A percentile compares a stretch with the other conserved stretches of the same genome.
Conservation (phyloP, 2,329 filamentous ascomycete genomes). For the Verticillium dahliae region DNA sequence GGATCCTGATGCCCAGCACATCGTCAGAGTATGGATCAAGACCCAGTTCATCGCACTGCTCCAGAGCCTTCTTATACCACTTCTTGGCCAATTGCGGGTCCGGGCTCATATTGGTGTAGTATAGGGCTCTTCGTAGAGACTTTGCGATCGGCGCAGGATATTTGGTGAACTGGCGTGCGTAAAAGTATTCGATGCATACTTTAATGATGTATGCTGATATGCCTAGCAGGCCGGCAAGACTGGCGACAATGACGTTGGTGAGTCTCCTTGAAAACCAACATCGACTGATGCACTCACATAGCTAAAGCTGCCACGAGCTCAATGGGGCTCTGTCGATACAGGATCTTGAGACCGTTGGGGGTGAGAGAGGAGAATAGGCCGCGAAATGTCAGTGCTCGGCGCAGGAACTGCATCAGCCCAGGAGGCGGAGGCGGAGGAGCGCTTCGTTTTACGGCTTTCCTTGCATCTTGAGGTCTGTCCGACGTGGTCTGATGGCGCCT, state of each 20-base stretch:
- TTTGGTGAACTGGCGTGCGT: slow-evolving; percentile 46
- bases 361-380: slow-evolving; percentile 28
- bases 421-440: slow-evolving; percentile 17
- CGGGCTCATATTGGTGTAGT: slow-evolving; percentile 72
- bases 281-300: slow-evolving; percentile 23
- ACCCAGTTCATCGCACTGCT: slow-evolving; percentile 62
- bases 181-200: slow-evolving; percentile 49
- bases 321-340: slow-evolving; percentile 35
- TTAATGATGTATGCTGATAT: slow-evolving; percentile 30
- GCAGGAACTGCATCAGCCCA: slow-evolving; percentile 18
- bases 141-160: slow-evolving; percentile 67
- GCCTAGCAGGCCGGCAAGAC: slow-evolving; percentile 24
- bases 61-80: slow-evolving; percentile 75
- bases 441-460: slow-evolving; percentile 10
- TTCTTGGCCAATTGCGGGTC: slow-evolving; percentile 73
- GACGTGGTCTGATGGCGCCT: background rate
- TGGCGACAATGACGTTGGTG: slow-evolving; percentile 18
- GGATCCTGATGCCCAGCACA: slow-evolving; percentile 81
- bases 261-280: background rate
- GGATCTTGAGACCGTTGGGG: slow-evolving; percentile 26
- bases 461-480: background rate
- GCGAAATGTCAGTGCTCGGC: slow-evolving; percentile 25
- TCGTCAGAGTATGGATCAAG: slow-evolving; percentile 90
- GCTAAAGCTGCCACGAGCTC: slow-evolving; percentile 34
- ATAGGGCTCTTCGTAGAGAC: slow-evolving; percentile 76